Evolutionary conservation across 2,329 filamentous ascomycete species (phyloP).

Genomic region (Sarocladium kiliense): DNA sequence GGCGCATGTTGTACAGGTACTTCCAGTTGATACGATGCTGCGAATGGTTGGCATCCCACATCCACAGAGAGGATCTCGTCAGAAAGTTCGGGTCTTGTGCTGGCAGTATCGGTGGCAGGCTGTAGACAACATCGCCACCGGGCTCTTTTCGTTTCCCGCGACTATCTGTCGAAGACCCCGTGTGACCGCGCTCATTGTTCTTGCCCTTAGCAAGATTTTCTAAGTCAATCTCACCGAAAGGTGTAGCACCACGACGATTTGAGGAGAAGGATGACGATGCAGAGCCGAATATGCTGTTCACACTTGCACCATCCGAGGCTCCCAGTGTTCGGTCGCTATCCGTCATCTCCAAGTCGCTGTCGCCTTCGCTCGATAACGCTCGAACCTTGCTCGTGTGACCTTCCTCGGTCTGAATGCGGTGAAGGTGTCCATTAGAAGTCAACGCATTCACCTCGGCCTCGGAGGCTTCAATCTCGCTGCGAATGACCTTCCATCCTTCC

Average conservation of each 20-base stretch:
- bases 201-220: slow-evolving; percentile 18
- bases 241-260: slow-evolving; percentile 18
- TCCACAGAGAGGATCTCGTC: slow-evolving; percentile 43
- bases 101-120: slow-evolving; percentile 23
- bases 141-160: slow-evolving; percentile 32
- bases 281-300: slow-evolving; percentile 30
- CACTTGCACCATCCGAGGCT: slow-evolving; percentile 16
- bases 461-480: slow-evolving; percentile 58
- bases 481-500: slow-evolving; percentile 80
- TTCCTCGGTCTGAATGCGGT: slow-evolving; percentile 39
- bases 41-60: slow-evolving; percentile 42
- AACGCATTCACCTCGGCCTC: slow-evolving; percentile 55
- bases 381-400: slow-evolving; percentile 51
- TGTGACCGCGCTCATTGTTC: slow-evolving; percentile 22
- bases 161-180: slow-evolving; percentile 16
- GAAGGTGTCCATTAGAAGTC: slow-evolving; percentile 33
- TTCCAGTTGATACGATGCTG: slow-evolving; percentile 79
- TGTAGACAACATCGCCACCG: slow-evolving; percentile 25
- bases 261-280: slow-evolving; percentile 26
- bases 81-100: slow-evolving; percentile 24
- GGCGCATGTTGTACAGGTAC: slow-evolving; percentile 84
- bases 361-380: slow-evolving; percentile 43
- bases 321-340: slow-evolving; percentile 27
- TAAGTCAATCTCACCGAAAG: slow-evolving; percentile 24
- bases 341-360: slow-evolving; percentile 44